Evolutionary conservation across 1,284 basidiomycete species (phyloP).

Genomic region (Ganoderma lucidum): DNA sequence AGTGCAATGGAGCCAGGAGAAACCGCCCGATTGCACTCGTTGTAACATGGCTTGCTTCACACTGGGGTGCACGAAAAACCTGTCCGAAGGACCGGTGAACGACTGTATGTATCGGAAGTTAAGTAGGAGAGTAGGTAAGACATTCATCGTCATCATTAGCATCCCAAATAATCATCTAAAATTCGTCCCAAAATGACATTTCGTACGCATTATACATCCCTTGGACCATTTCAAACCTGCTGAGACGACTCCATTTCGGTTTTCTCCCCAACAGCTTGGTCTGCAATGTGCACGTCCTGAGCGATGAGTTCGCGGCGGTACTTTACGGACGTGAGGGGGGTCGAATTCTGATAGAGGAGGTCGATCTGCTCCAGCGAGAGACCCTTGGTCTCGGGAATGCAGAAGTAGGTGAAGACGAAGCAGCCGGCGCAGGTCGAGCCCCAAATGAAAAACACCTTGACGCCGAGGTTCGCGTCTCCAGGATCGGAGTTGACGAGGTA

Average conservation of each 20-base stretch:
- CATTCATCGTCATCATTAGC: not conserved
- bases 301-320: constrained; percentile 51
- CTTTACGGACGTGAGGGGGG: constrained; percentile 51
- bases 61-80: too few species aligned
- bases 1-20: too few species aligned
- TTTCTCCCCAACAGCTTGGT: constrained; percentile 16
- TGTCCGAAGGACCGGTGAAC: not conserved
- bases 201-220: not conserved
- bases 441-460: constrained; percentile 94
- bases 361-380: constrained; percentile 81
- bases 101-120: not conserved
- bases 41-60: too few species aligned
- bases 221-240: not conserved
- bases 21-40: too few species aligned
- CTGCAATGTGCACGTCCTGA: constrained; percentile 38
- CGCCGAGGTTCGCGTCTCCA: constrained; percentile 48
- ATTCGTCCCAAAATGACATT: not conserved
- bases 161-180: not conserved
- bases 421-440: constrained; percentile 77
- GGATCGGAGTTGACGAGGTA: constrained; percentile 68
- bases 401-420: constrained; percentile 82
- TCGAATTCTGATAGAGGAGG: constrained; percentile 57
- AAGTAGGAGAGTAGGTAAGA: not conserved
- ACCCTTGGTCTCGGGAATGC: constrained; percentile 80
- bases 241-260: not conserved